phyloP scores from a whole-genome alignment of 768 basidiomycete species.

The Dioszegia aurantiaca region DNA sequence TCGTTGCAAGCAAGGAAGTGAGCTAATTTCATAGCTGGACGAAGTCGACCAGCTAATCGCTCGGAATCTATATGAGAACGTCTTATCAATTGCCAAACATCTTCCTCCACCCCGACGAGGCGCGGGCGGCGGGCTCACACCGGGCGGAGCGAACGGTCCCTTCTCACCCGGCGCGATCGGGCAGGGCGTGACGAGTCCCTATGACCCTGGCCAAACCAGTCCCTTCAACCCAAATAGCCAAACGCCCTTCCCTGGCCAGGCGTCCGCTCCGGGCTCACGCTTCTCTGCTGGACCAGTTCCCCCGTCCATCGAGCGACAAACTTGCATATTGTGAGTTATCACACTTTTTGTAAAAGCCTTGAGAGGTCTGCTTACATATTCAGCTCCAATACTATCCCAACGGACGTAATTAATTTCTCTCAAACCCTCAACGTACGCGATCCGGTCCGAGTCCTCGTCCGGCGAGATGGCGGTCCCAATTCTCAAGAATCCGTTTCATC shows the following conservation, averaged over 20 bases:
- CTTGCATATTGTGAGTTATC: conserved; percentile 50
- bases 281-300: conserved; percentile 46
- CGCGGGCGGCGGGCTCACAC: conserved; percentile 52
- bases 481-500: conserved; percentile 47
- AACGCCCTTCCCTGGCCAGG: conserved; percentile 48
- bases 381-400: conserved; percentile 93
- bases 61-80: conserved; percentile 90
- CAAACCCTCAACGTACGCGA: conserved; percentile 89
- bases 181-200: conserved; percentile 40
- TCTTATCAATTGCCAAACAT: conserved; percentile 86
- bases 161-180: conserved; percentile 30
- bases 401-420: conserved; percentile 90
- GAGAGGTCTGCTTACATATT: conserved; percentile 46
- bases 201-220: conserved; percentile 48
- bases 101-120: conserved; percentile 78
- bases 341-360: background rate
- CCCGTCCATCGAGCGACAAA: conserved; percentile 41
- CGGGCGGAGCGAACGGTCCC: conserved; percentile 45
- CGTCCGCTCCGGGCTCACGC: conserved; percentile 21
- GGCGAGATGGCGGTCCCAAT: conserved; percentile 58
- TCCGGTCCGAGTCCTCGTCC: conserved; percentile 94
- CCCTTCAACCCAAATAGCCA: conserved; percentile 53
- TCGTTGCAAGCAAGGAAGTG: no score
- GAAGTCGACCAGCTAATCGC: conserved; percentile 97
- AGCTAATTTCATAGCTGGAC: conserved; percentile 59